These are phyloP conservation scores for Gastrolobium bilobum DNA, from an alignment of 306 rosid genomes.

Conservation along the genomic window DNA sequence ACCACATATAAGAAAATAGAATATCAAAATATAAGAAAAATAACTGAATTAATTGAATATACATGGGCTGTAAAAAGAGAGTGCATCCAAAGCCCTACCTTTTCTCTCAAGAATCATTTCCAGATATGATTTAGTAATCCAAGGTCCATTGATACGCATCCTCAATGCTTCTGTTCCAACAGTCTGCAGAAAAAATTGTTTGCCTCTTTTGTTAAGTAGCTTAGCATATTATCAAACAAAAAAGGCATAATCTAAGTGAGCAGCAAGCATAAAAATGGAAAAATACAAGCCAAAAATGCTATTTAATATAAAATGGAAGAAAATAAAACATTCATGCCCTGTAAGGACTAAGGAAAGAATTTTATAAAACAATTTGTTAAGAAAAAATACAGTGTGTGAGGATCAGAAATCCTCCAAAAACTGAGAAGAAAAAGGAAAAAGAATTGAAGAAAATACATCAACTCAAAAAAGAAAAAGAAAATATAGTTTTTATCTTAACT, in stretches of 20 bases:
- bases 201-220: conserved; percentile 40
- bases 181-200: conserved; percentile 63
- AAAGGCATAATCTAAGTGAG: conserved; percentile 10
- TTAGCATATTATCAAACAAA: conserved; percentile 27
- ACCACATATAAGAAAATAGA: conserved; percentile 20
- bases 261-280: conserved; percentile 36
- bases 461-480: not conserved
- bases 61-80: conserved; percentile 5
- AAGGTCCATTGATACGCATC: conserved; percentile 81
- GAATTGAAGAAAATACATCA: not conserved
- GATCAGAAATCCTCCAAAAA: not conserved
- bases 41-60: conserved; percentile 27
- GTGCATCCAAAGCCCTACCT: conserved; percentile 60
- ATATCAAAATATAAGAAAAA: conserved; percentile 19
- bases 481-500: not conserved
- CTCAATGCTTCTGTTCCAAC: conserved; percentile 93
- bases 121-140: conserved; percentile 97
- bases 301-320: conserved; percentile 29
- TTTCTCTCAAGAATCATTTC: conserved; percentile 97
- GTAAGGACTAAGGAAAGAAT: conserved; percentile 5
- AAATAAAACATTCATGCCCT: conserved; percentile 22
- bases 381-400: not conserved
- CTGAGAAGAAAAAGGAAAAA: not conserved
- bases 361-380: not conserved
- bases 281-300: conserved; percentile 27